phyloP scores from a whole-genome alignment of 441 rosid species.

The Euphorbia schlechtendalii region DNA sequence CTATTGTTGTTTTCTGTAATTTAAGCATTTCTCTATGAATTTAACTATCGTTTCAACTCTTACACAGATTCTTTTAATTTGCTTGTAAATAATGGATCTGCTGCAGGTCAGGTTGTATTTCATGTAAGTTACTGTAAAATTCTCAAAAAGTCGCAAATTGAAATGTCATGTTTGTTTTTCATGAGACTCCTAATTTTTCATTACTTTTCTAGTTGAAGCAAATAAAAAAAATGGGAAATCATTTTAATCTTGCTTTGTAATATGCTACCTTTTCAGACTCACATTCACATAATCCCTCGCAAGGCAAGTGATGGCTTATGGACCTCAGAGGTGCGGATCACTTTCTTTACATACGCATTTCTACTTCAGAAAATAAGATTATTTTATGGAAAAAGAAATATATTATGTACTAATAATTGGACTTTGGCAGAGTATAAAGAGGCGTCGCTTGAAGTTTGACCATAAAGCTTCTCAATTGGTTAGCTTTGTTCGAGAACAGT shows the following conservation, averaged over 20 bases:
- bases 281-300: constrained; percentile 89
- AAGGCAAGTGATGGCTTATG: constrained; percentile 75
- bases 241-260: constrained; percentile 12
- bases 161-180: not conserved
- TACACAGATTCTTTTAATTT: constrained; percentile 85
- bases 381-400: no score
- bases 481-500: constrained; percentile 43
- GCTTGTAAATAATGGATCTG: constrained; percentile 80
- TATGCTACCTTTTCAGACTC: constrained; percentile 52
- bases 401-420: not conserved
- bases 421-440: constrained; percentile 54
- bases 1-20: no score
- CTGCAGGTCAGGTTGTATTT: constrained; percentile 95
- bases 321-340: constrained; percentile 67
- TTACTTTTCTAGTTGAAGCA: not conserved
- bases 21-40: not conserved
- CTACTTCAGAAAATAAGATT: constrained; percentile 7
- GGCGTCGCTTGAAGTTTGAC: constrained; percentile 47
- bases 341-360: constrained; percentile 5
- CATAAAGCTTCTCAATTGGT: constrained; percentile 51
- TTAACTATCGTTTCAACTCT: constrained; percentile 5
- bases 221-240: not conserved
- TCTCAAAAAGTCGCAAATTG: not conserved
- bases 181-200: no score
- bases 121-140: constrained; percentile 47